Percentiles rank a stretch among this genome's conserved stretches.
These are phyloP conservation scores for Arthrobotrys pseudoclavata DNA, from an alignment of 2,329 filamentous ascomycete species.

Conservation along the genomic window DNA sequence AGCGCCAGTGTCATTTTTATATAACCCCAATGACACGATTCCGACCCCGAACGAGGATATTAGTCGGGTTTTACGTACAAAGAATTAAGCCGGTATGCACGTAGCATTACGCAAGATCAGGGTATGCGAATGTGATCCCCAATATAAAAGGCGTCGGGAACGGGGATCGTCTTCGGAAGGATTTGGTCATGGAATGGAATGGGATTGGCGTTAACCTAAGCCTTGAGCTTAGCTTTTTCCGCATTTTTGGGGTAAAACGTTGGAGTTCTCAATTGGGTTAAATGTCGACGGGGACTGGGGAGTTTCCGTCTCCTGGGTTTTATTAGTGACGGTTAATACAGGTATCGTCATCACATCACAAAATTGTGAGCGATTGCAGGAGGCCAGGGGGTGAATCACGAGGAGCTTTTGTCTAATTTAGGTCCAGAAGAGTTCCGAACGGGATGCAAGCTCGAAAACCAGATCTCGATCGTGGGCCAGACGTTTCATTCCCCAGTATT, in stretches of 20 bases:
- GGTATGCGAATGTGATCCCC: slow-evolving; percentile 34
- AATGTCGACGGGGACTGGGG: background rate
- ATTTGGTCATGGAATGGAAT: slow-evolving; percentile 8
- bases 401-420: slow-evolving; percentile 4
- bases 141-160: slow-evolving; percentile 14
- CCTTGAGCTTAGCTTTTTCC: background rate
- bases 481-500: slow-evolving; percentile 17
- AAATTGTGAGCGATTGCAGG: background rate
- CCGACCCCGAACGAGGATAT: slow-evolving; percentile 36
- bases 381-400: slow-evolving; percentile 6
- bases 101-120: slow-evolving; percentile 37
- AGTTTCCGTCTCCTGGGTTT: slow-evolving; percentile 2
- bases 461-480: slow-evolving; percentile 46
- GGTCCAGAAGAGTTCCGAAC: slow-evolving; percentile 27
- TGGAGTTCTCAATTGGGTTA: slow-evolving; percentile 2
- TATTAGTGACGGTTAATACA: background rate
- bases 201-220: background rate
- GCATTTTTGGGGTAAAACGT: slow-evolving; percentile 10
- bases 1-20: slow-evolving; percentile 17
- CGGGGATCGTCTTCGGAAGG: slow-evolving; percentile 12
- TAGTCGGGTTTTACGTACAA: slow-evolving; percentile 51
- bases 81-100: slow-evolving; percentile 31
- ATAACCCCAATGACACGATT: slow-evolving; percentile 13
- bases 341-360: background rate
- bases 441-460: slow-evolving; percentile 40